A percentile compares a stretch with the other conserved stretches of the same genome.
These are phyloP conservation scores for Gentiana macrophylla DNA, from an alignment of 257 asterid species.

Conservation along the genomic window DNA sequence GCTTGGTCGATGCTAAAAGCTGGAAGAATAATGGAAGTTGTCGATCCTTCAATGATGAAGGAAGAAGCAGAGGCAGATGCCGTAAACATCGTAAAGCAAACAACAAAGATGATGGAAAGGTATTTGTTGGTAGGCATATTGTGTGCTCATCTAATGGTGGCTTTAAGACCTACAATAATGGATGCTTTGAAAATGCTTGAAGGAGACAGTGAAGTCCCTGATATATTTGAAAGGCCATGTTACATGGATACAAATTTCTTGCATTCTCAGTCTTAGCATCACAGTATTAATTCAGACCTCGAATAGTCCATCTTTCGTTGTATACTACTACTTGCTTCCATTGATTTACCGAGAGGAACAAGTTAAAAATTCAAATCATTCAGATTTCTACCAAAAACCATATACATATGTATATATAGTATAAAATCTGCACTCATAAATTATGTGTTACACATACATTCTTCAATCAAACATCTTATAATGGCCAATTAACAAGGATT, in stretches of 20 bases:
- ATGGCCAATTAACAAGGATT: no score
- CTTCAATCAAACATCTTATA: no score
- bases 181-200: slow-evolving; percentile 62
- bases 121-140: slow-evolving; percentile 47
- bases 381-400: no score
- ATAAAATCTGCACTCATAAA: no score
- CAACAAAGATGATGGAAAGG: slow-evolving; percentile 31
- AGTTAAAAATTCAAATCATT: no score
- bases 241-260: slow-evolving; percentile 15
- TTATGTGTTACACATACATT: no score
- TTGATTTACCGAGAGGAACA: no score
- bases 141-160: slow-evolving; percentile 66
- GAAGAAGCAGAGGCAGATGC: slow-evolving; percentile 5
- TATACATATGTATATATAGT: no score
- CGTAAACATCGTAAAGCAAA: slow-evolving; percentile 8
- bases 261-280: slow-evolving; percentile 1
- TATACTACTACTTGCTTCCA: no score
- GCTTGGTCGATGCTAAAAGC: slow-evolving; percentile 40
- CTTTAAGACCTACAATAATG: slow-evolving; percentile 48
- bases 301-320: background rate
- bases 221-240: slow-evolving; percentile 45
- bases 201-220: slow-evolving; percentile 56
- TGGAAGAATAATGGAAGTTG: slow-evolving; percentile 28
- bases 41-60: slow-evolving; percentile 30
- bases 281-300: no score